A percentile compares a stretch with the other conserved stretches of the same genome.
Conservation (phyloP, 306 rosid species). For the Vicia villosa region DNA sequence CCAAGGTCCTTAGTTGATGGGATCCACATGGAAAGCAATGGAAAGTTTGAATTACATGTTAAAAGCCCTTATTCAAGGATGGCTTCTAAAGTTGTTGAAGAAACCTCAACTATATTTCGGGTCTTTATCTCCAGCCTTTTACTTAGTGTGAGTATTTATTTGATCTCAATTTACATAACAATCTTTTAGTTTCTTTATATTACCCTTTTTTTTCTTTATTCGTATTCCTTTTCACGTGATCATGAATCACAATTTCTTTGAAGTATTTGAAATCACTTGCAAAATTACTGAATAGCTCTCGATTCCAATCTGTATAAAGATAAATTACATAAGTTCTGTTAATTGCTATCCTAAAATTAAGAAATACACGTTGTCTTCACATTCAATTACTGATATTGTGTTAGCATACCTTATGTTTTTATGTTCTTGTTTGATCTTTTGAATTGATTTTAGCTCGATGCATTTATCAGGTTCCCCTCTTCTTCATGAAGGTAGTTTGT, state of each 20-base stretch:
- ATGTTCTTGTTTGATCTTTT: slow-evolving; percentile 28
- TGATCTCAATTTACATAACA: slow-evolving; percentile 12
- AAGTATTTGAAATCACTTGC: slow-evolving; percentile 2
- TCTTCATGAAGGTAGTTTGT: slow-evolving; percentile 80
- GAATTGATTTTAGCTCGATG: slow-evolving; percentile 34
- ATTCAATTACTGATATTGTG: slow-evolving; percentile 1
- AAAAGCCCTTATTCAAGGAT: slow-evolving; percentile 79
- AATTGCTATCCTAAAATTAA: background rate
- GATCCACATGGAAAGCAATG: slow-evolving; percentile 67
- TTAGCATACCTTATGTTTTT: slow-evolving; percentile 9
- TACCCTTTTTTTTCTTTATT: slow-evolving; percentile 10
- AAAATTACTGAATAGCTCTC: slow-evolving; percentile 1
- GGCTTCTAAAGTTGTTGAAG: slow-evolving; percentile 76
- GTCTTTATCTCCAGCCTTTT: slow-evolving; percentile 77
- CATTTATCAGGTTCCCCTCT: slow-evolving; percentile 72
- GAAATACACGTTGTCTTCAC: background rate
- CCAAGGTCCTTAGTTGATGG: slow-evolving; percentile 89
- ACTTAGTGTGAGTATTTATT: slow-evolving; percentile 77
- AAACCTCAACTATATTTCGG: slow-evolving; percentile 68
- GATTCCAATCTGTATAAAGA: background rate
- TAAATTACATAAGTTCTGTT: background rate
- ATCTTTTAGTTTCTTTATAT: slow-evolving; percentile 10
- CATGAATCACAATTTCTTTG: background rate
- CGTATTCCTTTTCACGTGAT: slow-evolving; percentile 32
- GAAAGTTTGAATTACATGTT: slow-evolving; percentile 70